phyloP scores from a whole-genome alignment of 2,329 filamentous ascomycete species.

The Epichloe coenophiala region DNA sequence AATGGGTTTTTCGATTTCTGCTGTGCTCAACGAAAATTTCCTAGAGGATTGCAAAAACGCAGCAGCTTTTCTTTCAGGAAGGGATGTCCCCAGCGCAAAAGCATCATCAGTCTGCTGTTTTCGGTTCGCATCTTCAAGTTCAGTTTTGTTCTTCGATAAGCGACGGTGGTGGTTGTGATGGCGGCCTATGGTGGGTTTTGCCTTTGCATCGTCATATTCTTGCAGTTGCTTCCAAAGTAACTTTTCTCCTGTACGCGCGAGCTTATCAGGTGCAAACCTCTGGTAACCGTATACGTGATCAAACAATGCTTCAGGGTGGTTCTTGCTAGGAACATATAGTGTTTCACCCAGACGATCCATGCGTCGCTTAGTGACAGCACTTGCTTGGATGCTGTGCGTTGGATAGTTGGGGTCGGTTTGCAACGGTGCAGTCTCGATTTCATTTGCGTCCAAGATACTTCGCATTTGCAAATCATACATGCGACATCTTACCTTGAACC shows the following conservation, averaged over 20 bases:
- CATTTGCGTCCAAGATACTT: constrained; percentile 76
- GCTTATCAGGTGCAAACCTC: constrained; percentile 38
- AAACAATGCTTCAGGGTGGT: constrained; percentile 31
- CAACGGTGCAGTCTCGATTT: constrained; percentile 71
- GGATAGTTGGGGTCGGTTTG: constrained; percentile 41
- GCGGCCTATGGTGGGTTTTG: constrained; percentile 23
- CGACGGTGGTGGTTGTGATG: constrained; percentile 20
- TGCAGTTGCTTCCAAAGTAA: constrained; percentile 43
- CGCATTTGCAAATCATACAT: constrained; percentile 97
- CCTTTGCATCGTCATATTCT: constrained; percentile 39
- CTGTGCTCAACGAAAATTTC: constrained; percentile 27
- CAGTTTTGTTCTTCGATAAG: constrained; percentile 20
- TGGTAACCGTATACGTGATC: constrained; percentile 43
- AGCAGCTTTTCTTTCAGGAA: constrained; percentile 31
- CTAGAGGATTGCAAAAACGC: constrained; percentile 11
- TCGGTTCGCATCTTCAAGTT: constrained; percentile 30
- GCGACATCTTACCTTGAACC: constrained; percentile 67
- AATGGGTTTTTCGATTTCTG: constrained; percentile 21
- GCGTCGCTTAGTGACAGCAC: constrained; percentile 18
- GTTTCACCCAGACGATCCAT: constrained; percentile 26
- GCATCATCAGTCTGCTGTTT: constrained; percentile 32
- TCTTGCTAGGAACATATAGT: constrained; percentile 27
- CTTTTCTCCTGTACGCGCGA: constrained; percentile 33
- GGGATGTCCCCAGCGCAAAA: constrained; percentile 35
- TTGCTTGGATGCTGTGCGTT: constrained; percentile 22